Percentiles rank a stretch among this genome's conserved stretches.
phyloP scores from a whole-genome alignment of 2,329 filamentous ascomycete species.

The Pseudogymnoascus sp. region DNA sequence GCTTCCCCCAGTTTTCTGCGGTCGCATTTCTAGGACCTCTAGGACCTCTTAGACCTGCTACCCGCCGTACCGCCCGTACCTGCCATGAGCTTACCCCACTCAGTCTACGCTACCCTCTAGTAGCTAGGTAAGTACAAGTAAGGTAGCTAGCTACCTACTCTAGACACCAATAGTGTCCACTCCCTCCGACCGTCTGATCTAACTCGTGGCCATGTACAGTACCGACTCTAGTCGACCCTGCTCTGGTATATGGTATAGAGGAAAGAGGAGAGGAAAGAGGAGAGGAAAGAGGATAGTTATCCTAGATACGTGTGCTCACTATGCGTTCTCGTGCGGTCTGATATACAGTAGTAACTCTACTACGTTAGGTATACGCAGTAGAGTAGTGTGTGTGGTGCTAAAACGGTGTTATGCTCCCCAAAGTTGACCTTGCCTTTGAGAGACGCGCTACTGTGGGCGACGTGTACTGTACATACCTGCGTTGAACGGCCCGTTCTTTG shows the following conservation, averaged over 20 bases:
- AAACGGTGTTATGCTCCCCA: background rate
- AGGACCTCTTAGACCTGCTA: background rate
- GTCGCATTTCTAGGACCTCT: background rate
- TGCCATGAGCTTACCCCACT: slow-evolving; percentile 5
- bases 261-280: too few relatives aligned
- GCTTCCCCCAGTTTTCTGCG: background rate
- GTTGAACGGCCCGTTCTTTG: background rate
- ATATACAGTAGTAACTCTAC: background rate
- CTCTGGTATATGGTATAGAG: too few relatives aligned
- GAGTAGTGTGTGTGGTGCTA: background rate
- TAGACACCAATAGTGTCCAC: background rate
- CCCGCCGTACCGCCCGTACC: slow-evolving; percentile 1
- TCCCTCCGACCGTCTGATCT: background rate
- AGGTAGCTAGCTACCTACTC: background rate
- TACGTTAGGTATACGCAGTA: background rate
- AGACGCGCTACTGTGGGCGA: background rate
- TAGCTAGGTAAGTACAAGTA: too few relatives aligned
- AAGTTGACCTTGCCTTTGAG: background rate
- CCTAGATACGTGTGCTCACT: background rate
- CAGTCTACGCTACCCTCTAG: background rate
- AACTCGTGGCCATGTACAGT: background rate
- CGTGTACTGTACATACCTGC: background rate
- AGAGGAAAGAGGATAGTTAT: background rate
- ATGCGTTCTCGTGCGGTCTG: background rate
- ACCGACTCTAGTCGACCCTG: background rate